phyloP scores from a whole-genome alignment of 2,329 filamentous ascomycete species.

The Boeremia lycopersici region DNA sequence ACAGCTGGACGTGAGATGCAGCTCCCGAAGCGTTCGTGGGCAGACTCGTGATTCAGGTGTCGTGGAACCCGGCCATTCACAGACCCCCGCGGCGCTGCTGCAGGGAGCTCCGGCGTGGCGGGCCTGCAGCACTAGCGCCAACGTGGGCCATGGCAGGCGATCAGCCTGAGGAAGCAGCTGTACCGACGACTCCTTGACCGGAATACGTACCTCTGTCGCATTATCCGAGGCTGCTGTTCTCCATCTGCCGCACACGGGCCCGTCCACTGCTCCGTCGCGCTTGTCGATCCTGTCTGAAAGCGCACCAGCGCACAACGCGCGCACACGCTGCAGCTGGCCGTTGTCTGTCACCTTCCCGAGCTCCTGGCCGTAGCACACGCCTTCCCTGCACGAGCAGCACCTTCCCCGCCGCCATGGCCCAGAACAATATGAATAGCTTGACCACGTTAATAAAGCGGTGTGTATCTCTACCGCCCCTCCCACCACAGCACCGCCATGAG shows the following conservation, averaged over 20 bases:
- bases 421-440: slow-evolving; percentile 91
- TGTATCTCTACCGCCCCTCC: slow-evolving; percentile 39
- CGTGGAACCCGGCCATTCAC: slow-evolving; percentile 1
- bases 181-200: slow-evolving; percentile 3
- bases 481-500: slow-evolving; percentile 10
- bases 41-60: background rate
- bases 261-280: background rate
- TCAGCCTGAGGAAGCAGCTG: slow-evolving; percentile 4
- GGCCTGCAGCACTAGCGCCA: slow-evolving; percentile 14
- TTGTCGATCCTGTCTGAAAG: background rate
- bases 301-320: background rate
- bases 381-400: slow-evolving; percentile 36
- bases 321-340: slow-evolving; percentile 34
- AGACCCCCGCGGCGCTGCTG: slow-evolving; percentile 16
- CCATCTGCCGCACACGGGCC: background rate
- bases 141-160: background rate
- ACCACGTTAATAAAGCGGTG: slow-evolving; percentile 98
- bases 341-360: slow-evolving; percentile 32
- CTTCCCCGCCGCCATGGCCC: slow-evolving; percentile 62
- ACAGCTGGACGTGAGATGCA: background rate
- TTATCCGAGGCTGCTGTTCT: background rate
- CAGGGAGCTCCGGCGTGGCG: background rate
- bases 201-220: background rate
- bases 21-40: background rate
- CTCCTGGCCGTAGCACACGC: slow-evolving; percentile 24